Evolutionary conservation across 768 basidiomycete genomes (phyloP).

Genomic region (Pleurotus sapidus): DNA sequence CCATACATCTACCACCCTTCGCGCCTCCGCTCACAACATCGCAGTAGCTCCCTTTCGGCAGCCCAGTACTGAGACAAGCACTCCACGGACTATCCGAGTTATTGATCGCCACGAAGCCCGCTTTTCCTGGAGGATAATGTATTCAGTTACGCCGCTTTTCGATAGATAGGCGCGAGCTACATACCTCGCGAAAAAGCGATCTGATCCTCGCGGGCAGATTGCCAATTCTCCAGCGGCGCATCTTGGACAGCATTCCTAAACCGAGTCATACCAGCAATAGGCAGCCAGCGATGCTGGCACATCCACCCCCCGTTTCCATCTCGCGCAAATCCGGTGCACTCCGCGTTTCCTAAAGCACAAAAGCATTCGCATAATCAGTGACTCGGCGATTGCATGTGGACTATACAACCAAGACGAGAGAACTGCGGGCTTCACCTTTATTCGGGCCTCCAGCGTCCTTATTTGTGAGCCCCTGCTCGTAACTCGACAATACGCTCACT

Average conservation of each 20-base stretch:
- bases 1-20: not conserved
- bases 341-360: no score
- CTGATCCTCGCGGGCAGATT: no score
- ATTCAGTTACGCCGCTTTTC: not conserved
- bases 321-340: slow-evolving; percentile 30
- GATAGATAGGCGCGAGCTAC: not conserved
- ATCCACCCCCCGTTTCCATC: slow-evolving; percentile 55
- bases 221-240: slow-evolving; percentile 15
- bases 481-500: no score
- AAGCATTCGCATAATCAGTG: no score
- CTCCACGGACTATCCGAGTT: slow-evolving; percentile 35
- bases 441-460: slow-evolving; percentile 32
- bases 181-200: no score
- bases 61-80: slow-evolving; percentile 39
- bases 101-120: slow-evolving; percentile 39
- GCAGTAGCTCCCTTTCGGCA: slow-evolving; percentile 46
- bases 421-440: not conserved
- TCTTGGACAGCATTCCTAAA: slow-evolving; percentile 57
- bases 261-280: slow-evolving; percentile 60
- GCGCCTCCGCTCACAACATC: slow-evolving; percentile 21
- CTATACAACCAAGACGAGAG: no score
- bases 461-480: slow-evolving; percentile 24
- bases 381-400: no score
- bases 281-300: slow-evolving; percentile 31
- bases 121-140: slow-evolving; percentile 22